A percentile compares a stretch with the other conserved stretches of the same genome.
Evolutionary conservation across 306 rosid genomes (phyloP).

Genomic region (Castanea sativa): DNA sequence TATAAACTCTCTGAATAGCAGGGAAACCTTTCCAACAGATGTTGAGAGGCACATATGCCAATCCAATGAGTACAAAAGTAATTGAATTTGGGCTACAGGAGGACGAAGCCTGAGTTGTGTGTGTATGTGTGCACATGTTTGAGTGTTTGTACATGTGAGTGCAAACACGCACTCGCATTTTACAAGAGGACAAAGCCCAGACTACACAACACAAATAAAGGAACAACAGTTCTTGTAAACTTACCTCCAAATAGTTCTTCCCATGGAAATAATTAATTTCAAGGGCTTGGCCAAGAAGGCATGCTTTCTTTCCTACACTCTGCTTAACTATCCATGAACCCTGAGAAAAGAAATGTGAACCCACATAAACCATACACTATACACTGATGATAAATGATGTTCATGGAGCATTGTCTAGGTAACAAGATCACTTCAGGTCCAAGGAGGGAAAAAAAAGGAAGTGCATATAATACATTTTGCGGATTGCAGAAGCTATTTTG

Average conservation of each 20-base stretch:
- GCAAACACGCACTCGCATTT: no score
- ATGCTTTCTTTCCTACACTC: constrained; percentile 92
- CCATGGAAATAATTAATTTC: constrained; percentile 66
- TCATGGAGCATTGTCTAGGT: background rate
- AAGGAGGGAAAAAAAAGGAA: background rate
- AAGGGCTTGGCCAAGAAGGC: constrained; percentile 74
- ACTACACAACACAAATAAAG: background rate
- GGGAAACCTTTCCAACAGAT: background rate
- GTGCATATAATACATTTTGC: background rate
- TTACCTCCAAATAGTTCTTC: constrained; percentile 84
- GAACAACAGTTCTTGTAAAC: background rate
- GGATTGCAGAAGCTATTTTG: background rate
- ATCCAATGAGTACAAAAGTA: background rate
- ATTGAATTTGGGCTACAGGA: no score
- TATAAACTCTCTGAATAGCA: background rate
- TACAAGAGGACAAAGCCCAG: background rate
- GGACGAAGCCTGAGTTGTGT: no score
- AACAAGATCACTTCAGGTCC: background rate
- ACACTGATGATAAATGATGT: background rate
- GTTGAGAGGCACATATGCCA: background rate
- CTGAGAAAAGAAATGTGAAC: constrained; percentile 32
- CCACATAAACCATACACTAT: background rate
- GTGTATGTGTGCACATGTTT: no score
- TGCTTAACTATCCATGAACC: constrained; percentile 98
- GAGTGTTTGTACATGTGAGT: no score